Evolutionary conservation across 2,329 filamentous ascomycete genomes (phyloP).

Genomic region (Verticillium nubilum): DNA sequence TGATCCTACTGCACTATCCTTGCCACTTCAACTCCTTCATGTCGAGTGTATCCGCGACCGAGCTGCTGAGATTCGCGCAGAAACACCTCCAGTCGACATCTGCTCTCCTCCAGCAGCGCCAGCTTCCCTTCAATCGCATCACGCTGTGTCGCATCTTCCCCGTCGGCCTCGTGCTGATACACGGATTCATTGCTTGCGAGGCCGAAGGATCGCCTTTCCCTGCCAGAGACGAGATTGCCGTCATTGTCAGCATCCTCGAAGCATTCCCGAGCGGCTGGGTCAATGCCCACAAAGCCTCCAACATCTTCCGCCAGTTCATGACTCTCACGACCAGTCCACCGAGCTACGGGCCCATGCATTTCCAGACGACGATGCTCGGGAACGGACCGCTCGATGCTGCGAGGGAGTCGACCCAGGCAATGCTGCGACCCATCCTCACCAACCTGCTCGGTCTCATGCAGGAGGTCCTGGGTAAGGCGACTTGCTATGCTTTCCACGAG

Average conservation of each 20-base stretch:
- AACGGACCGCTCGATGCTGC: constrained; percentile 1
- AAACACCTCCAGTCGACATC: constrained; percentile 36
- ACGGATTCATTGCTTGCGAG: constrained; percentile 26
- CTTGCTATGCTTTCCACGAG: constrained; percentile 18
- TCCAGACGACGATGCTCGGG: background rate
- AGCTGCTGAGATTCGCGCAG: constrained; percentile 31
- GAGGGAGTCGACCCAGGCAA: constrained; percentile 13
- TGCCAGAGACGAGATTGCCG: constrained; percentile 27
- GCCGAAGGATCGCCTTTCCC: constrained; percentile 17
- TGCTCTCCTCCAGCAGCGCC: constrained; percentile 34
- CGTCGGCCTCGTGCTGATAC: constrained; percentile 30
- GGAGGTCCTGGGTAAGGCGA: constrained; percentile 26
- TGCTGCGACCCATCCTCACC: constrained; percentile 13
- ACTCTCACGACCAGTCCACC: constrained; percentile 13
- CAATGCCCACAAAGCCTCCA: constrained; percentile 26
- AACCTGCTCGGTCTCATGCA: constrained; percentile 21
- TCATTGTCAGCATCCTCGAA: constrained; percentile 28
- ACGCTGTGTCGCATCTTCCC: constrained; percentile 33
- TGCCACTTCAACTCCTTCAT: constrained; percentile 31
- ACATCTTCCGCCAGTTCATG: constrained; percentile 26
- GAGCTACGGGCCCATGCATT: constrained; percentile 12
- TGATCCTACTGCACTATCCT: constrained; percentile 36
- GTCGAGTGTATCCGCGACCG: constrained; percentile 20
- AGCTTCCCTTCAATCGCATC: constrained; percentile 36
- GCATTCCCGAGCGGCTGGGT: constrained; percentile 30